Evolutionary conservation across 192 early-diverging fungal genomes (phyloP).

Genomic region (Mortierella antarctica): DNA sequence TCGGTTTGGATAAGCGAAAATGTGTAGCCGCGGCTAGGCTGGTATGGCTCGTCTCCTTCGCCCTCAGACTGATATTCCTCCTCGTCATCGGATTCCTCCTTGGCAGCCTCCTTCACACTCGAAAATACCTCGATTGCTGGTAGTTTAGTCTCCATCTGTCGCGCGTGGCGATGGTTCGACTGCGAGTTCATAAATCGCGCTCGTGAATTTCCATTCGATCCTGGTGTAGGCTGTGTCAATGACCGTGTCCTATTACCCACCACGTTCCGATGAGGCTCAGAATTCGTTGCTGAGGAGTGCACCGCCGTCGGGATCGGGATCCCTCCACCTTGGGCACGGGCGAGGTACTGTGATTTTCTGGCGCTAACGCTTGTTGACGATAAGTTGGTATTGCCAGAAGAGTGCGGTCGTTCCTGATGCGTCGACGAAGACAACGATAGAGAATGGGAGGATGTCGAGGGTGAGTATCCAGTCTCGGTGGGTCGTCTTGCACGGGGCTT

Average conservation of each 20-base stretch:
- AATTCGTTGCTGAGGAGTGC: background rate
- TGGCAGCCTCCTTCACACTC: slow-evolving; percentile 63
- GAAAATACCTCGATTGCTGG: slow-evolving; percentile 65
- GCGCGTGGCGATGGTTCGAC: slow-evolving; percentile 10
- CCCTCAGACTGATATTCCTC: slow-evolving; percentile 61
- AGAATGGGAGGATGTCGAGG: background rate
- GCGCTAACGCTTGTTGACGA: slow-evolving; percentile 29
- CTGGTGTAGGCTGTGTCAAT: slow-evolving; percentile 39
- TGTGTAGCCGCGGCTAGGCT: slow-evolving; percentile 51
- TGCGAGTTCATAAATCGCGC: slow-evolving; percentile 29
- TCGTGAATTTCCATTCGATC: slow-evolving; percentile 24
- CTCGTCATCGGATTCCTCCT: slow-evolving; percentile 70
- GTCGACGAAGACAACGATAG: background rate
- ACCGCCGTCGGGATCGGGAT: slow-evolving; percentile 7
- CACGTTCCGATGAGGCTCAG: slow-evolving; percentile 6
- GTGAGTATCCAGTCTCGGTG: slow-evolving; percentile 13
- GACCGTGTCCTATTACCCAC: slow-evolving; percentile 26
- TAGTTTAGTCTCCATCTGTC: slow-evolving; percentile 28
- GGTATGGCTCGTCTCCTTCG: slow-evolving; percentile 49
- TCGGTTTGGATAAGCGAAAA: slow-evolving; percentile 67
- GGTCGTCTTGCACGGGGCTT: slow-evolving; percentile 38
- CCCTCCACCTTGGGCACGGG: slow-evolving; percentile 28
- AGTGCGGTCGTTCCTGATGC: background rate
- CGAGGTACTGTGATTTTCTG: slow-evolving; percentile 34
- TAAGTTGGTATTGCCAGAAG: slow-evolving; percentile 5